Evolutionary conservation across 2,329 filamentous ascomycete genomes (phyloP), one percentile per base, ranked within the genome.

Genomic region (Colletotrichum abscissum): DNA sequence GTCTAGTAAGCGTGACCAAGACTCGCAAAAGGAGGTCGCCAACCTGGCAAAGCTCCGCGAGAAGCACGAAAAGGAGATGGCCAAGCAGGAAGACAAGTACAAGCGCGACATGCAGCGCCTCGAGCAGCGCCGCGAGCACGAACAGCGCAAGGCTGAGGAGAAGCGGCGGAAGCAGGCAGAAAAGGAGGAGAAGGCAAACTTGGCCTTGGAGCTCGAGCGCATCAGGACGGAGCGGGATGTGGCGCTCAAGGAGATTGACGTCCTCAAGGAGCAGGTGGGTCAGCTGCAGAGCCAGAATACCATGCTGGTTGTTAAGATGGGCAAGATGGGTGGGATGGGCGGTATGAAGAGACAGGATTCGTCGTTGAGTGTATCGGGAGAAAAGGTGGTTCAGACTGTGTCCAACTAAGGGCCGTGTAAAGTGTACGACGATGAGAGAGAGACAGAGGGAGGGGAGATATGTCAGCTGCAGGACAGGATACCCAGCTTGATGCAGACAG

Each of bases 11-110:
- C 84, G 84, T 22, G 81, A 82, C 12, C 88, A 89, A 42, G 85
- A 85, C 72, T 81, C 86, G 75, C 83, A 85, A 63, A 84, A 88
- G 69, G 89, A 92, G 58, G 84, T 84, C 63, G 81, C 84, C 1
- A 84, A 86, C 1, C 75, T 90, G 5, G 85, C 87, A 35, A 92
- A 91, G 79, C 85, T 91, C 8, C 87, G 88, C 35, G 90, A 92
- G 78, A 92, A 89, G 78, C 90, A 93, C 79, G 88, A 90, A 58
- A 86, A 84, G 60, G 91, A 93, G 75, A 80, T 92, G 0, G 88
- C 89, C 56, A 93, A 92, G 78, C 89, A 92, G 65, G 89, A 92
- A 76, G 91, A 91, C 59, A 92, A 91, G 76, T 91, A 92, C 76
- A 87, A 88, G 75, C 87, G 87, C 14, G 92, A 94, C 78, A 83